Conservation (phyloP, 192 early-diverging fungal species). For the Coemansia sp. region DNA sequence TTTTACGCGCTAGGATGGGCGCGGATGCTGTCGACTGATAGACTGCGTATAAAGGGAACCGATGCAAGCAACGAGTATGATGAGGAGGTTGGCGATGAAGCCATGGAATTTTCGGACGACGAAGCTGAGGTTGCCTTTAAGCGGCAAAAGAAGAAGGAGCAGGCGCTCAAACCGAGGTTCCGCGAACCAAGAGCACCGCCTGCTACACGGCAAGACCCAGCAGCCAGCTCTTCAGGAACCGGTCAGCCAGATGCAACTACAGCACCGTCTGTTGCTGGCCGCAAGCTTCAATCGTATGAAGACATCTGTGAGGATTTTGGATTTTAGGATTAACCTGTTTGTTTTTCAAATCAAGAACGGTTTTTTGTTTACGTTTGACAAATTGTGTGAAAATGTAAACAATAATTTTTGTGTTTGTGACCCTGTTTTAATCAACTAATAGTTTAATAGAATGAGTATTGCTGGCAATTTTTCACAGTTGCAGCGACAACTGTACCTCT, state of each 20-base stretch:
- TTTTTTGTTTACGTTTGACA: not conserved
- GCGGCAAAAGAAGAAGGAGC: constrained; percentile 42
- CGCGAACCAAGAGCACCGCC: constrained; percentile 5
- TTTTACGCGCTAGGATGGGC: constrained; percentile 65
- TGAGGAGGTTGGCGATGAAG: constrained; percentile 83
- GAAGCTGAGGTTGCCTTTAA: constrained; percentile 75
- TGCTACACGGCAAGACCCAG: constrained; percentile 31
- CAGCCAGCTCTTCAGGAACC: not conserved
- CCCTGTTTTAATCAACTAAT: not conserved
- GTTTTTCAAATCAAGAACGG: no score
- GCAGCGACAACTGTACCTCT: constrained; percentile 49
- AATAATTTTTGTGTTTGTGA: not conserved
- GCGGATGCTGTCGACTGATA: constrained; percentile 65
- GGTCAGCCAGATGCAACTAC: not conserved
- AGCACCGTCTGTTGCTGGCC: constrained; percentile 16
- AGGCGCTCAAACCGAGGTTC: constrained; percentile 17
- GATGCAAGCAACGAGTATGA: constrained; percentile 94
- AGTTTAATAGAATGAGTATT: constrained; percentile 24
- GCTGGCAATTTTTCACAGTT: constrained; percentile 27
- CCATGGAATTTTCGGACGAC: constrained; percentile 94
- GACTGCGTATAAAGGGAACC: constrained; percentile 71
- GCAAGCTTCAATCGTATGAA: constrained; percentile 42
- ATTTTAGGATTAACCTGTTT: constrained; percentile 18
- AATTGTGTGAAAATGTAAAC: not conserved
- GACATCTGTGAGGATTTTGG: constrained; percentile 46